These are phyloP conservation scores for Dacryopinax spathularia DNA, from an alignment of 768 basidiomycete species.

Conservation along the genomic window DNA sequence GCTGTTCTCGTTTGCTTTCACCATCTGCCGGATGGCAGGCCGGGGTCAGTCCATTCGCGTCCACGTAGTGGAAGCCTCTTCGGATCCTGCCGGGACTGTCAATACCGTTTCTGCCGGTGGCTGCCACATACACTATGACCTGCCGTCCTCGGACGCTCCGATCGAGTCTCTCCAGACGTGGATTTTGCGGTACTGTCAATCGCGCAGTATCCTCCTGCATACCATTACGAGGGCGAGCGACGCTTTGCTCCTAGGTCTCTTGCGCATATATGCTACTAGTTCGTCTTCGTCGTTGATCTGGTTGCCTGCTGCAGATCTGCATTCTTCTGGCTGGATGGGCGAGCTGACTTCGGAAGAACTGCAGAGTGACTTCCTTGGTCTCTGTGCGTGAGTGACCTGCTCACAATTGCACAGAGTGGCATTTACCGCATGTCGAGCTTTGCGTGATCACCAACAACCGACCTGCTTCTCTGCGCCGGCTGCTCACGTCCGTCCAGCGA, in stretches of 20 bases:
- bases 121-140: neutral
- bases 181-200: neutral
- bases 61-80: neutral
- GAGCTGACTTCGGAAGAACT: constrained; percentile 43
- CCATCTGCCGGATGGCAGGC: neutral
- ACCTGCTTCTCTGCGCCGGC: constrained; percentile 51
- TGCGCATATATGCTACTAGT: neutral
- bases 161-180: neutral
- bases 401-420: constrained; percentile 45
- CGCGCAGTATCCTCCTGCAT: neutral
- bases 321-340: constrained; percentile 46
- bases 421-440: constrained; percentile 51
- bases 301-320: constrained; percentile 28
- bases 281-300: constrained; percentile 5
- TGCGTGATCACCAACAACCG: constrained; percentile 67
- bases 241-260: neutral
- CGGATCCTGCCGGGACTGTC: neutral
- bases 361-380: constrained; percentile 31
- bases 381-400: no score
- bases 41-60: neutral
- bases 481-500: constrained; percentile 44
- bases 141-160: neutral
- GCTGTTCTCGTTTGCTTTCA: neutral
- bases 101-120: neutral
- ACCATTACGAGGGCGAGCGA: neutral